phyloP scores from a whole-genome alignment of 2,329 filamentous ascomycete species.

The Akanthomyces uredinophilus region DNA sequence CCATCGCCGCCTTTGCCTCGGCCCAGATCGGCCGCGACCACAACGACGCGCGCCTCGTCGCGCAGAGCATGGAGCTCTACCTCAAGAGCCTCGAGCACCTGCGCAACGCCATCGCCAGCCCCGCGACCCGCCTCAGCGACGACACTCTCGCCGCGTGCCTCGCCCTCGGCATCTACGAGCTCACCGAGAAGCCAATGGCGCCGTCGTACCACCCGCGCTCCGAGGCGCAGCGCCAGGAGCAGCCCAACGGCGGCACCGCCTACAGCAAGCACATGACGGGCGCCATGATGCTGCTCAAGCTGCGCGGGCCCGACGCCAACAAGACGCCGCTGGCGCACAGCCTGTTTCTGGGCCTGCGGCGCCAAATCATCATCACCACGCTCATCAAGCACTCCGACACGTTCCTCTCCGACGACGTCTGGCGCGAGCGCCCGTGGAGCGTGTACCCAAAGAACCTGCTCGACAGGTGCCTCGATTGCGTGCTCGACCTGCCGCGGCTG shows the following conservation, averaged over 20 bases:
- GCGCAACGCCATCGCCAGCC: slow-evolving; percentile 3
- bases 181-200: slow-evolving; percentile 9
- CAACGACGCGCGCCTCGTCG: background rate
- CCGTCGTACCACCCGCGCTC: background rate
- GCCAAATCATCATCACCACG: background rate
- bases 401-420: slow-evolving; percentile 6
- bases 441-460: slow-evolving; percentile 14
- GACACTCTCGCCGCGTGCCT: slow-evolving; percentile 15
- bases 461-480: slow-evolving; percentile 12
- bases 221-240: background rate
- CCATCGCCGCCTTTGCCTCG: slow-evolving; percentile 11
- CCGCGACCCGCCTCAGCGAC: slow-evolving; percentile 2
- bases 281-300: slow-evolving; percentile 14
- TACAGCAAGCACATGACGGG: slow-evolving; percentile 12
- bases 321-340: slow-evolving; percentile 14
- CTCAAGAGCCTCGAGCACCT: slow-evolving; percentile 10
- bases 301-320: slow-evolving; percentile 13
- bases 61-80: slow-evolving; percentile 13
- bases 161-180: slow-evolving; percentile 13
- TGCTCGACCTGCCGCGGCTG: slow-evolving; percentile 12
- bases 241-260: background rate
- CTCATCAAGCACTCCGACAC: slow-evolving; percentile 6
- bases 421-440: slow-evolving; percentile 12
- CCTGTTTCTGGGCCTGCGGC: slow-evolving; percentile 13
- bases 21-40: slow-evolving; percentile 10